Conservation (phyloP, 768 basidiomycete species). For the Trametes meyenii region DNA sequence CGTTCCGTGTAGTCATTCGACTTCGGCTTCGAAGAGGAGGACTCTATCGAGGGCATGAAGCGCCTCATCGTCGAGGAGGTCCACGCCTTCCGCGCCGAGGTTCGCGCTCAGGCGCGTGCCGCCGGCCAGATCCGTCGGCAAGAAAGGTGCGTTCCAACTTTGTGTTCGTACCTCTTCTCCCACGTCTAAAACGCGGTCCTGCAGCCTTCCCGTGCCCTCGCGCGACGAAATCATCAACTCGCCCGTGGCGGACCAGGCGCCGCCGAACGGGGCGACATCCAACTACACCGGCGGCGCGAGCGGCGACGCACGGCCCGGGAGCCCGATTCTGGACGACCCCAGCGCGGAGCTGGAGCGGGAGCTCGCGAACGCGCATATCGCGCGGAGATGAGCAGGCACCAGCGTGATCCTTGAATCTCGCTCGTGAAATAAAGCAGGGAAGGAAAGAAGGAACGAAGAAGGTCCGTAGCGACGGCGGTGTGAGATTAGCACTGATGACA, state of each 20-base stretch:
- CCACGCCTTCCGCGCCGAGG: constrained; percentile 83
- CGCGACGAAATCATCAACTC: constrained; percentile 83
- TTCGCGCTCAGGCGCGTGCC: constrained; percentile 79
- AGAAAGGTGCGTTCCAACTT: constrained; percentile 56
- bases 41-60: constrained; percentile 97
- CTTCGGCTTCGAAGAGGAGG: constrained; percentile 96
- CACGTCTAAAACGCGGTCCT: background rate
- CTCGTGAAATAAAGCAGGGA: background rate
- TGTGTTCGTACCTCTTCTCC: background rate
- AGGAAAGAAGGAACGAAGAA: background rate
- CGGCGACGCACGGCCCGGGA: constrained; percentile 48
- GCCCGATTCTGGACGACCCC: constrained; percentile 82
- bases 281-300: constrained; percentile 54
- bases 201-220: constrained; percentile 75
- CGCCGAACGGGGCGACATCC: constrained; percentile 69
- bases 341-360: constrained; percentile 86
- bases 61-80: constrained; percentile 93
- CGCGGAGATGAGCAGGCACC: constrained; percentile 18
- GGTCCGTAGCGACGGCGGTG: background rate
- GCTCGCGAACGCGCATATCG: constrained; percentile 71
- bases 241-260: constrained; percentile 64
- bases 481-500: background rate
- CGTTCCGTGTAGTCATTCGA: constrained; percentile 73
- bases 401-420: background rate
- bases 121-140: constrained; percentile 74